Conservation (phyloP, 2,329 filamentous ascomycete genomes). For the Volutella citrinella region DNA sequence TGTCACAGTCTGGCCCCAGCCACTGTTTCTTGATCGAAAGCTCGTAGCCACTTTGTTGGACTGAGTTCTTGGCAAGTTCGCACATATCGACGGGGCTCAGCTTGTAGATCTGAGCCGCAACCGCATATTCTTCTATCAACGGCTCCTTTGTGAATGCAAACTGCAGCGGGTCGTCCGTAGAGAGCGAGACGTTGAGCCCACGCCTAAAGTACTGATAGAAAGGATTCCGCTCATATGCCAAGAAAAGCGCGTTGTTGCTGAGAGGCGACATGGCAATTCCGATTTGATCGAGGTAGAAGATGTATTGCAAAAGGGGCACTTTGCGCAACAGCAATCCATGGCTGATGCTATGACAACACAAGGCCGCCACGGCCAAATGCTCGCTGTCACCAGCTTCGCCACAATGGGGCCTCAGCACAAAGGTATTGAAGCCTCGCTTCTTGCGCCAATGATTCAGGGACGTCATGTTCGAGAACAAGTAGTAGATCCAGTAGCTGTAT, state of each 20-base stretch:
- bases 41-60: slow-evolving; percentile 93
- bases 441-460: slow-evolving; percentile 92
- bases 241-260: slow-evolving; percentile 94
- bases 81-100: slow-evolving; percentile 97
- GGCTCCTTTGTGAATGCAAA: slow-evolving; percentile 99
- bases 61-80: slow-evolving; percentile 93
- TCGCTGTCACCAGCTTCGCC: slow-evolving; percentile 97
- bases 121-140: slow-evolving; percentile 95
- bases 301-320: slow-evolving; percentile 90
- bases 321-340: slow-evolving; percentile 91
- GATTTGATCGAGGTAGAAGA: slow-evolving; percentile 97
- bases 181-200: slow-evolving; percentile 91
- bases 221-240: slow-evolving; percentile 95
- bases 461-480: slow-evolving; percentile 89
- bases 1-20: slow-evolving; percentile 75
- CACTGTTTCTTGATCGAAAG: slow-evolving; percentile 84
- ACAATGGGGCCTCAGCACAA: slow-evolving; percentile 88
- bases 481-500: slow-evolving; percentile 99
- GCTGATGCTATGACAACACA: slow-evolving; percentile 96
- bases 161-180: slow-evolving; percentile 93
- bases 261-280: slow-evolving; percentile 99
- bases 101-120: slow-evolving; percentile 98
- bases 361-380: slow-evolving; percentile 84
- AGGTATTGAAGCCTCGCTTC: slow-evolving; percentile 91
- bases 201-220: slow-evolving; percentile 95